Evolutionary conservation across 2,329 filamentous ascomycete genomes (phyloP).

Genomic region (Ceratocystis alfenasii): DNA sequence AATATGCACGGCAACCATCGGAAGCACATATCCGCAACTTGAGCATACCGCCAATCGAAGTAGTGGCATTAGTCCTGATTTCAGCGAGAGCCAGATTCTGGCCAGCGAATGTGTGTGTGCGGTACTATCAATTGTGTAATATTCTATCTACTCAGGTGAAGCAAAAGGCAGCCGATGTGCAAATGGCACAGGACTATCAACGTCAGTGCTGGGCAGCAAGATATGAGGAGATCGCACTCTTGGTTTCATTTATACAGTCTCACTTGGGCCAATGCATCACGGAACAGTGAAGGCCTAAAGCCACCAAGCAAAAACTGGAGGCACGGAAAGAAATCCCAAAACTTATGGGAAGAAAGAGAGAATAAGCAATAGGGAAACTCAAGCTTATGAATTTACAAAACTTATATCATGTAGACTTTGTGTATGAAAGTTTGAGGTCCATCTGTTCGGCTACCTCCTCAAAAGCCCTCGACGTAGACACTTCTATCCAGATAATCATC

Average conservation of each 20-base stretch:
- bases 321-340: neutral
- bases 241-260: neutral
- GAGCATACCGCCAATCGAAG: neutral
- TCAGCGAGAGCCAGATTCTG: neutral
- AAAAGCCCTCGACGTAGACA: too few species aligned
- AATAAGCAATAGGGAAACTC: too few species aligned
- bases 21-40: too few species aligned
- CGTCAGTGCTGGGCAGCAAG: neutral
- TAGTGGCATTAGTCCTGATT: neutral
- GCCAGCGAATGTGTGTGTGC: neutral
- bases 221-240: neutral
- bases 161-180: too few species aligned
- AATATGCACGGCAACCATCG: neutral
- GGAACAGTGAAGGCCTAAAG: neutral
- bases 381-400: too few species aligned
- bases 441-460: too few species aligned
- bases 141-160: too few species aligned
- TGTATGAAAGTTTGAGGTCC: too few species aligned
- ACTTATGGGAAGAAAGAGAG: too few species aligned
- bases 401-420: too few species aligned
- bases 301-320: neutral
- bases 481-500: too few species aligned
- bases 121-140: neutral
- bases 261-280: neutral
- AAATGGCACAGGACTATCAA: neutral